Evolutionary conservation across 108 stramenopile genomes (phyloP), one percentile per base, ranked within the genome.

Genomic region (Cyclotella baltica): DNA sequence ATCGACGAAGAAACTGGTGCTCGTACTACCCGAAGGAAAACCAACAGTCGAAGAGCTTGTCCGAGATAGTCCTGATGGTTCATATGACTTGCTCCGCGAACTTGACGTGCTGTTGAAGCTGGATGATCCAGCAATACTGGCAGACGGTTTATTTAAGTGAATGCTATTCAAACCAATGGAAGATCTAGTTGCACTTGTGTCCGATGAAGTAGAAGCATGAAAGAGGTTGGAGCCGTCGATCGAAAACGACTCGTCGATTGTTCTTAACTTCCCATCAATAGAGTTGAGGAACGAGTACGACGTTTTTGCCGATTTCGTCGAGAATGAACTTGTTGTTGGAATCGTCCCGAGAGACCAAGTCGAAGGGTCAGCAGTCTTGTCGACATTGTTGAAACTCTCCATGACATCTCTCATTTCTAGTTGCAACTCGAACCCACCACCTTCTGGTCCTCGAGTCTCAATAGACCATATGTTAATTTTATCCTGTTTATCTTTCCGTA

Each of bases 361-460:
- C 1, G 59, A n/a, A 61, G 2, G 59, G 16, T 61, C 30, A 31
- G 5, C 2, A 25, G 1, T 55, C 55, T 61, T 61, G 20, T 61
- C 33, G 1, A 34, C 59, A 11, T 11, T 18, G 15, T 61, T 61
- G 59, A 61, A 34, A 25, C 43, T 64, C 25, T 51, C 51, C 34
- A 51, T 52, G 16, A 20, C 67, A 37, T 70, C 53, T 1, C 52
- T 22, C 25, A 53, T 37, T 25, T 70, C 53, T 37, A 70, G 52
- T 31, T 70, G 33, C n/a, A 70, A 36, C 36, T 70, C 69, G 38
- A 70, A 70, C 2, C 69, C 69, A 25, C 38, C 69, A 0, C 38
- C 55, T 11, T 70, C 55, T 37, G 27, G 47, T 4, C 20, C 33
- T n/a, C 15, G 2, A 8, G 48, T 30, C 23, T 34, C 46, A 23